Base-by-base conservation (phyloP, 371 early-diverging fungal species). In the Mucor plumbeus region DNA sequence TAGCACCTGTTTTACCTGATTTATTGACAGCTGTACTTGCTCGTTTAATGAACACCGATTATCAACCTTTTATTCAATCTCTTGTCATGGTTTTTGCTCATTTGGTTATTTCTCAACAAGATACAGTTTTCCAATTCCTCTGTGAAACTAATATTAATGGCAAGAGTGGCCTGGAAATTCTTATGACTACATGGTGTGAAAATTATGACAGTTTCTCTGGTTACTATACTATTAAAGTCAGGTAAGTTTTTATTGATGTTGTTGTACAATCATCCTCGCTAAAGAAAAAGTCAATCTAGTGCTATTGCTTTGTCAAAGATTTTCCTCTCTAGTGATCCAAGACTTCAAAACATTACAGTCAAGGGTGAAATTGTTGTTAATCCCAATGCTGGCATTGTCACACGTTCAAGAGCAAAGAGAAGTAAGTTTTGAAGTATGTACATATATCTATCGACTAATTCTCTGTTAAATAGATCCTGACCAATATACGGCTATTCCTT, bases 81-180 rank as follows among this genome's bases (percentile, higher is more conserved):
- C 79, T 96, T n/a, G 85, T 96, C 5, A 80, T 92, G 74, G 90
- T 95, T 13, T 93, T 95, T 76, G 94, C 94, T 40, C 94, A 95
- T 57, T 80, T 97, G 58, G 82, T 92, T 44, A 82, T 88, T 40
- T 83, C 79, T 36, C 92, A 95, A 59, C 83, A 88, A 55, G 85
- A 89, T 11, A 87, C 88, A 11, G 87, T 91, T 0, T 77, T 92
- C 58, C 83, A 90, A 47, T 92, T 92, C 76, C 77, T 95, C 56
- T 69, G 77, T 17, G 77, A 75, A 6, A 69, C 87, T 5, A 76
- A 77, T 40, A 75, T 90, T 36, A 72, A 85, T 17, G 86, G 85
- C 9, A 77, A 78, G 38, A 87, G 73, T 50, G 95, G 91, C 17
- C 72, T 94, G 54, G 86, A 88, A 15, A 78, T 94, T 17, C 74